These are phyloP conservation scores for Mallotus nudiflorus DNA, from an alignment of 345 rosid genomes.

Conservation along the genomic window DNA sequence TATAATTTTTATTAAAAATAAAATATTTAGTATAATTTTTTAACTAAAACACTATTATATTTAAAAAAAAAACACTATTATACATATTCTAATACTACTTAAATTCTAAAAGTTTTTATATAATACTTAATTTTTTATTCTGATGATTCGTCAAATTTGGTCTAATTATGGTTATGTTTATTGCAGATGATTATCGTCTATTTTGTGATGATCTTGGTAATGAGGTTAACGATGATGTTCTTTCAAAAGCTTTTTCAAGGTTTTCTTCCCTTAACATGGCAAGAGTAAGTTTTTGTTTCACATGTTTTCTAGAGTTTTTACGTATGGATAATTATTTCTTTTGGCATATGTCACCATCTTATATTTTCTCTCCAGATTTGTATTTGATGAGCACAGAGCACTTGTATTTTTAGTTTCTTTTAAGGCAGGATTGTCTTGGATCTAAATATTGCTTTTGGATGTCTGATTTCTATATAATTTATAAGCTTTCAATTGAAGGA, in stretches of 20 bases:
- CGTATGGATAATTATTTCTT: conserved; percentile 17
- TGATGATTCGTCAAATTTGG: neutral
- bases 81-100: no score
- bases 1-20: no score
- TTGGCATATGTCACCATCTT: conserved; percentile 34
- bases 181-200: conserved; percentile 83
- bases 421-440: conserved; percentile 51
- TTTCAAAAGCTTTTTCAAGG: conserved; percentile 89
- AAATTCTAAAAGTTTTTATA: no score
- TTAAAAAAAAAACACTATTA: no score
- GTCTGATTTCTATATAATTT: conserved; percentile 1
- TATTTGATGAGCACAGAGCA: conserved; percentile 52
- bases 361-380: conserved; percentile 48
- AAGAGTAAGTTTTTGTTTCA: conserved; percentile 45
- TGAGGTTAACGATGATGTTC: conserved; percentile 99
- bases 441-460: conserved; percentile 8
- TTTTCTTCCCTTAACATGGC: conserved; percentile 99
- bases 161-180: conserved; percentile 13
- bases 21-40: no score
- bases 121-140: no score
- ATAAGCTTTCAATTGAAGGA: conserved; percentile 14
- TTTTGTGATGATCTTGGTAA: conserved; percentile 99
- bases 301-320: conserved; percentile 11
- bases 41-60: no score
- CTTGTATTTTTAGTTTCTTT: conserved; percentile 28